Evolutionary conservation across 805 yeast species (phyloP).

Genomic region (Brettanomyces nanus): DNA sequence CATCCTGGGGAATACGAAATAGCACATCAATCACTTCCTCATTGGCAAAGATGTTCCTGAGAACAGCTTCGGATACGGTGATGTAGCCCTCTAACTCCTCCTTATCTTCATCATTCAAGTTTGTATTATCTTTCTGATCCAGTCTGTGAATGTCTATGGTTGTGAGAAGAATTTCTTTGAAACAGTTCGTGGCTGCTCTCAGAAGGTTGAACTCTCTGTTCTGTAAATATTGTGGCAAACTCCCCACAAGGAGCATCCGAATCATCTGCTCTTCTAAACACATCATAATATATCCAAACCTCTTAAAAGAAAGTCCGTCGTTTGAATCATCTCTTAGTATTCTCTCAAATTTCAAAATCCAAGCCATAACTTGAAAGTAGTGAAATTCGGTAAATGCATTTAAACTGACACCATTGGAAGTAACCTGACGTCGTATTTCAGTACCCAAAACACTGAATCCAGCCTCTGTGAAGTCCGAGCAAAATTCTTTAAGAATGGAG

Average conservation of each 20-base stretch:
- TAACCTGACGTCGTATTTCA: conserved; percentile 32
- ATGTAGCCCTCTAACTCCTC: conserved; percentile 30
- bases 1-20: conserved; percentile 51
- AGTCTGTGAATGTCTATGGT: conserved; percentile 27
- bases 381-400: conserved; percentile 29
- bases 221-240: conserved; percentile 31
- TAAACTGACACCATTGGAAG: conserved; percentile 23
- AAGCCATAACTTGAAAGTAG: conserved; percentile 54
- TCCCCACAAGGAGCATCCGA: conserved; percentile 6
- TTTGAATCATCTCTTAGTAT: conserved; percentile 18
- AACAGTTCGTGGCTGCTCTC: conserved; percentile 62
- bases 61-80: conserved; percentile 29
- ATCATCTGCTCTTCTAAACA: conserved; percentile 6
- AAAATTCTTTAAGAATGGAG: conserved; percentile 33
- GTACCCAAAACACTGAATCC: conserved; percentile 62
- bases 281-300: conserved; percentile 14
- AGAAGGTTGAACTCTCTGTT: conserved; percentile 48
- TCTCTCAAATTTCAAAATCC: conserved; percentile 71
- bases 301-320: conserved; percentile 24
- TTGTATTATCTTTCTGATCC: conserved; percentile 33
- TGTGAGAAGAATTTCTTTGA: conserved; percentile 51
- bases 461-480: conserved; percentile 57
- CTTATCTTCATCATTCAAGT: conserved; percentile 34
- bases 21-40: conserved; percentile 50
- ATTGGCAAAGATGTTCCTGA: conserved; percentile 60